These are phyloP conservation scores for Podospora pseudopauciseta DNA, from an alignment of 495 filamentous ascomycete species.

Conservation along the genomic window DNA sequence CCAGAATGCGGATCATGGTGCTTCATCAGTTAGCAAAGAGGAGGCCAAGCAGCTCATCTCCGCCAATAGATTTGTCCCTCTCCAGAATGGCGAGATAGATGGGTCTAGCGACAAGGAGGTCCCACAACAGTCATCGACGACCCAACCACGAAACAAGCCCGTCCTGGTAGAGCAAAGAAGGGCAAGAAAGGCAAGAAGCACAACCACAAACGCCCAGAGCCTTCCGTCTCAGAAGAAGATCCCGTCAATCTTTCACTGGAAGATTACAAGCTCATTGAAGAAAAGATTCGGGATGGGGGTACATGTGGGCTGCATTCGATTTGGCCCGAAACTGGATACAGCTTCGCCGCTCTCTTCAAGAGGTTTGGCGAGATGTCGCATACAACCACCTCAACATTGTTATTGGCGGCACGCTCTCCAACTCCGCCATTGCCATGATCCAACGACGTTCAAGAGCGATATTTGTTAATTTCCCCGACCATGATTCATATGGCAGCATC, in stretches of 20 bases:
- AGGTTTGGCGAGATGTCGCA: constrained; percentile 45
- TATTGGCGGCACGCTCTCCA: constrained; percentile 42
- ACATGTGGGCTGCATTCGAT: constrained; percentile 40
- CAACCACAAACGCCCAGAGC: constrained; percentile 1
- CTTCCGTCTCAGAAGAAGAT: not conserved
- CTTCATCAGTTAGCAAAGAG: constrained; percentile 20
- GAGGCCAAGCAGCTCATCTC: constrained; percentile 31
- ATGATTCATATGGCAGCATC: constrained; percentile 37
- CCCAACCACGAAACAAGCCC: constrained; percentile 22
- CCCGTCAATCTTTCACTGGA: constrained; percentile 34
- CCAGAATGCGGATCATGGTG: constrained; percentile 1
- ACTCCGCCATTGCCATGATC: constrained; percentile 40
- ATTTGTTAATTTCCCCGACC: constrained; percentile 42
- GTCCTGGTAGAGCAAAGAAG: constrained; percentile 39
- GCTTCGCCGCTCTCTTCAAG: constrained; percentile 38
- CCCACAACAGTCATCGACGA: constrained; percentile 5
- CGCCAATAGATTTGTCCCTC: constrained; percentile 33
- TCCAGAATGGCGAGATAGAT: constrained; percentile 22
- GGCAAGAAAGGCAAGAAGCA: constrained; percentile 29
- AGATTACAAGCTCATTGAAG: constrained; percentile 42
- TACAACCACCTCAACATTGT: constrained; percentile 45
- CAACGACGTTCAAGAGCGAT: constrained; percentile 32
- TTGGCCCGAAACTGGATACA: constrained; percentile 31
- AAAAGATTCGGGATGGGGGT: constrained; percentile 24
- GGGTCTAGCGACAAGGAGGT: constrained; percentile 11